These are phyloP conservation scores for Skeletonema costatum DNA, from an alignment of 108 stramenopile genomes.

Conservation along the genomic window DNA sequence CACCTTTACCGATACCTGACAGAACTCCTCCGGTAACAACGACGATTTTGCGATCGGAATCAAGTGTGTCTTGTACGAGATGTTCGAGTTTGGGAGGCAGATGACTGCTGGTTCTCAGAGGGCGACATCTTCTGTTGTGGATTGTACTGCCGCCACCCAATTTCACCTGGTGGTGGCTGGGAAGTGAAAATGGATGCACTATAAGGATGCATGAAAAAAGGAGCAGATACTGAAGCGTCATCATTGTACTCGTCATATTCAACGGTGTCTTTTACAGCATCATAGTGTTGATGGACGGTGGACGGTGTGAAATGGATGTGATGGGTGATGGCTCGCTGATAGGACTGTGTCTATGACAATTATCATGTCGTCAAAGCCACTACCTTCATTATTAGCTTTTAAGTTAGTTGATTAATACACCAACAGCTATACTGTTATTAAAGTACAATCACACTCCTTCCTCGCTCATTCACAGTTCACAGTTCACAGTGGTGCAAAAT, in stretches of 20 bases:
- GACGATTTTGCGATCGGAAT: constrained; percentile 52
- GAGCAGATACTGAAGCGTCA: not conserved
- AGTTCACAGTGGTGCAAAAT: too few species aligned
- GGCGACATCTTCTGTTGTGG: not conserved
- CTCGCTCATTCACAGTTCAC: too few species aligned
- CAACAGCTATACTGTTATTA: too few species aligned
- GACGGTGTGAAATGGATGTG: too few species aligned
- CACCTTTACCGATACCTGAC: constrained; percentile 97
- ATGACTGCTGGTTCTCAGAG: constrained; percentile 3
- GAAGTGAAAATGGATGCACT: not conserved
- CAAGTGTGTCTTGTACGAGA: constrained; percentile 28
- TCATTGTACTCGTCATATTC: not conserved
- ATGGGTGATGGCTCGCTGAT: too few species aligned
- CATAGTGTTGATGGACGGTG: not conserved
- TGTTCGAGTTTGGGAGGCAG: constrained; percentile 28
- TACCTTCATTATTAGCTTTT: too few species aligned
- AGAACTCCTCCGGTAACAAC: constrained; percentile 99
- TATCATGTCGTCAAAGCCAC: too few species aligned
- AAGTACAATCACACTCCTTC: too few species aligned
- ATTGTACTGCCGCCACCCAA: not conserved
- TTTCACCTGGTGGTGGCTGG: not conserved
- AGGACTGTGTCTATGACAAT: too few species aligned
- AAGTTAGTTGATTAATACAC: too few species aligned
- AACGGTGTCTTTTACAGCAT: not conserved
- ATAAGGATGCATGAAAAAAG: not conserved